phyloP scores from a whole-genome alignment of 2,329 filamentous ascomycete species.

The Emmonsia crescens region DNA sequence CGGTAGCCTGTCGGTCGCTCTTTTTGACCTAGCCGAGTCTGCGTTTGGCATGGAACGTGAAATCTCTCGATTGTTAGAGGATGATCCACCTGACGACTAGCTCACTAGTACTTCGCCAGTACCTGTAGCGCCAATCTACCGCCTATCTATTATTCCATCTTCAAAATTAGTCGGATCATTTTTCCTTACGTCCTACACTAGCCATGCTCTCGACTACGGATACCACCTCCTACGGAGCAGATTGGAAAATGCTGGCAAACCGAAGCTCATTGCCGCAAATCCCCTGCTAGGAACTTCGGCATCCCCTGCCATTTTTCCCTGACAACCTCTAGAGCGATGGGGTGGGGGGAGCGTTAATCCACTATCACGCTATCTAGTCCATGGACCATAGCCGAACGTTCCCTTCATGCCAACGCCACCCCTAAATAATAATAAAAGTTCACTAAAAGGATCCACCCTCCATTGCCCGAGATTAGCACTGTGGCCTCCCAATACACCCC shows the following conservation, averaged over 20 bases:
- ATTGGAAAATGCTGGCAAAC: constrained; percentile 1
- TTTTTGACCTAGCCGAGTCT: background rate
- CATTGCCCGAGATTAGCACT: constrained; percentile 5
- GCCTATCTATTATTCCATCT: background rate
- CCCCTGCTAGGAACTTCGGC: background rate
- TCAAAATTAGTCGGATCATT: constrained; percentile 1
- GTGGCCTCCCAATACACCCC: background rate
- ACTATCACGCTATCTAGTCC: background rate
- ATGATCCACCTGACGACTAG: constrained; percentile 1
- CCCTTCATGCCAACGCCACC: background rate
- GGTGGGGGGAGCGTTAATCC: background rate
- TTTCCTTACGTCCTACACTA: background rate
- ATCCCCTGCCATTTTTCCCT: constrained; percentile 1
- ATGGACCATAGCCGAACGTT: background rate
- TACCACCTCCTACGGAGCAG: constrained; percentile 7
- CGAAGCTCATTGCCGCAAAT: background rate
- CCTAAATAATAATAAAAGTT: background rate
- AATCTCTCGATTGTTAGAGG: constrained; percentile 1
- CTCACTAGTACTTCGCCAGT: constrained; percentile 1
- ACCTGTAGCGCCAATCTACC: background rate
- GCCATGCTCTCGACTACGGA: constrained; percentile 4
- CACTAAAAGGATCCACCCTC: constrained; percentile 4
- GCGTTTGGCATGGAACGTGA: background rate
- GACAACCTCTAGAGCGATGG: background rate
- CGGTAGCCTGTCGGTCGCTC: background rate